Conservation (phyloP, 1,284 basidiomycete species). For the Vanrija pseudolonga region DNA sequence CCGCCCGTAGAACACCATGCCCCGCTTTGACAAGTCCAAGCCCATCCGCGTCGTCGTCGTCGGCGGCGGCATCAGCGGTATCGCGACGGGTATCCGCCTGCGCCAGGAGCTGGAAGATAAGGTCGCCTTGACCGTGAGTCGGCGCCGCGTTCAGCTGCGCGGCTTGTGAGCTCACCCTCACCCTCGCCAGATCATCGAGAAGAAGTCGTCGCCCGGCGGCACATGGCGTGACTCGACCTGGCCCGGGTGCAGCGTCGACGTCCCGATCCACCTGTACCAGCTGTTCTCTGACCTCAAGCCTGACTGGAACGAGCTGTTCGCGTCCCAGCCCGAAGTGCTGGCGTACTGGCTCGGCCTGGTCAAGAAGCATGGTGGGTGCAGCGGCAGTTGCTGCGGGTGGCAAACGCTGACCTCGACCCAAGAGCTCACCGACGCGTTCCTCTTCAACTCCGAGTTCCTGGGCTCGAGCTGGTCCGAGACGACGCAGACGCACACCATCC, state of each 20-base stretch:
- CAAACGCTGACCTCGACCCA: not conserved
- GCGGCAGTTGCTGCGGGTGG: not conserved
- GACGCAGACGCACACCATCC: conserved; percentile 20
- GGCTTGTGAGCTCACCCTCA: not conserved
- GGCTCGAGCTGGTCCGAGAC: conserved; percentile 18
- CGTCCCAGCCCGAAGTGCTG: conserved; percentile 18
- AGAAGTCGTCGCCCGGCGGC: conserved; percentile 18
- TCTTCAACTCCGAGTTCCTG: conserved; percentile 20
- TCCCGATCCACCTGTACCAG: conserved; percentile 31
- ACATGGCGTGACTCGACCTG: conserved; percentile 29
- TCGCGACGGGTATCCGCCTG: conserved; percentile 27
- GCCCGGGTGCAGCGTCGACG: conserved; percentile 28
- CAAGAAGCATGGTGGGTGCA: conserved; percentile 3
- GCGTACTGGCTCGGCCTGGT: conserved; percentile 26
- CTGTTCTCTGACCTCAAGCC: conserved; percentile 24
- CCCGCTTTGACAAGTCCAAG: no score
- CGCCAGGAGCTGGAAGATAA: conserved; percentile 19
- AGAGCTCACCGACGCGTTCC: conserved; percentile 14
- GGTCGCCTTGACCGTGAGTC: conserved; percentile 15
- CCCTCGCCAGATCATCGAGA: conserved; percentile 22
- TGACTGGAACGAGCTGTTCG: conserved; percentile 10
- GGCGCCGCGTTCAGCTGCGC: no score
- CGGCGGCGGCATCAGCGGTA: conserved; percentile 27
- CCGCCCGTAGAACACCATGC: no score
- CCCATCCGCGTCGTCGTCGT: conserved; percentile 13